phyloP scores from a whole-genome alignment of 2,329 filamentous ascomycete genomes.

The Epichloe typhina region DNA sequence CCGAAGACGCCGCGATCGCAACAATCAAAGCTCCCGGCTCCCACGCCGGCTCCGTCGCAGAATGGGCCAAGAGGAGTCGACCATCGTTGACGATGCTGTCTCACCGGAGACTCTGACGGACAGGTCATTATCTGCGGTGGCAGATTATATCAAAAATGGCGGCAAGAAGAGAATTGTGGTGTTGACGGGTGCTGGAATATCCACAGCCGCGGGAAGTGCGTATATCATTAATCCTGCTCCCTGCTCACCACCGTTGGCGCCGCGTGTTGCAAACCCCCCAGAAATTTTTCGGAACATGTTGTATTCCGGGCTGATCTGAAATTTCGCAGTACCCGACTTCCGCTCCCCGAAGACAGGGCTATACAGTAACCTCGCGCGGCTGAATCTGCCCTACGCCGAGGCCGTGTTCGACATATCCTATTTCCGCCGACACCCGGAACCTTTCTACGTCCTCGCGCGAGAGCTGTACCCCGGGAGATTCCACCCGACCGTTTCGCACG shows the following conservation, averaged over 20 bases:
- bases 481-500: constrained; percentile 78
- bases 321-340: constrained; percentile 68
- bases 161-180: constrained; percentile 62
- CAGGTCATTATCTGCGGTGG: constrained; percentile 60
- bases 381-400: constrained; percentile 79
- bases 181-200: constrained; percentile 84
- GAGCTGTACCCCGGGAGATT: constrained; percentile 89
- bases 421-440: constrained; percentile 70
- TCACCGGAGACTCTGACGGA: constrained; percentile 51
- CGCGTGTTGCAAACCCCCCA: too few relatives aligned
- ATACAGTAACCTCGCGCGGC: constrained; percentile 78
- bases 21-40: constrained; percentile 20
- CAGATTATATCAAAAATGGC: constrained; percentile 65
- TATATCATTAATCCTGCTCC: background rate
- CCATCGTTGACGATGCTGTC: constrained; percentile 46
- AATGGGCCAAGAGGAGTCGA: constrained; percentile 82
- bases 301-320: background rate
- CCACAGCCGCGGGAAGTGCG: constrained; percentile 53
- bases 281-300: too few relatives aligned
- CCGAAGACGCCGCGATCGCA: constrained; percentile 23
- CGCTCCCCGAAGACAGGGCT: constrained; percentile 84
- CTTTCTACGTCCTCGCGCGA: constrained; percentile 84
- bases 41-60: constrained; percentile 27
- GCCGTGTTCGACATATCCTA: constrained; percentile 89
- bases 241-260: too few relatives aligned